A percentile compares a stretch with the other conserved stretches of the same genome.
phyloP scores from a whole-genome alignment of 768 basidiomycete genomes.

The Asterophora lycoperdoides region DNA sequence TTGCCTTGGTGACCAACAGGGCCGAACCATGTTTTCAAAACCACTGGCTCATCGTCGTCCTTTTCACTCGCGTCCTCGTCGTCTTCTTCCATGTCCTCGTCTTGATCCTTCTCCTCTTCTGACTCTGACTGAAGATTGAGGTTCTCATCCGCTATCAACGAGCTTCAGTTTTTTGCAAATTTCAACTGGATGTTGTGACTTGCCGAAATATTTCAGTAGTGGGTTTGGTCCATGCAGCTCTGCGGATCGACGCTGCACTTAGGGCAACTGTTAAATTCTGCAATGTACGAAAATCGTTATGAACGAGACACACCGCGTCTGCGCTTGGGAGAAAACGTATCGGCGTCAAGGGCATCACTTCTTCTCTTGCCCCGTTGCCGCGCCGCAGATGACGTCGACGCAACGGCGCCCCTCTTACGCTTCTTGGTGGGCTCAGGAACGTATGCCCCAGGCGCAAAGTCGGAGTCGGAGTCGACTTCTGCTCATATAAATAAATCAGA shows the following conservation, averaged over 20 bases:
- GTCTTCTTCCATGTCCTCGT: slow-evolving; percentile 17
- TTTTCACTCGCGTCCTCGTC: slow-evolving; percentile 21
- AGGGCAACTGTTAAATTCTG: not conserved
- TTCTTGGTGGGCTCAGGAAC: slow-evolving; percentile 28
- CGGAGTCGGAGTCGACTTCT: slow-evolving; percentile 48
- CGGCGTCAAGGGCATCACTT: slow-evolving; percentile 1
- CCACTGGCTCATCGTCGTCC: slow-evolving; percentile 18
- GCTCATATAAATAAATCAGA: not conserved
- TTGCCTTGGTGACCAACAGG: slow-evolving; percentile 12
- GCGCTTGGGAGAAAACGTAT: not conserved
- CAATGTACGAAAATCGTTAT: not conserved
- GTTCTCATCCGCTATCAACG: slow-evolving; percentile 28
- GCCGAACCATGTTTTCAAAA: slow-evolving; percentile 21
- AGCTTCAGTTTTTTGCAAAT: not conserved
- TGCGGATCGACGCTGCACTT: slow-evolving; percentile 3
- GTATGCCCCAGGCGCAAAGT: slow-evolving; percentile 42
- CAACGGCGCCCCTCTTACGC: slow-evolving; percentile 18
- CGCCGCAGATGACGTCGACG: slow-evolving; percentile 3
- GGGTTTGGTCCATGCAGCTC: slow-evolving; percentile 33
- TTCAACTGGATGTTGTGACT: slow-evolving; percentile 8
- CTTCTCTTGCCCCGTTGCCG: slow-evolving; percentile 19
- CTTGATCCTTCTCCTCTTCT: slow-evolving; percentile 34
- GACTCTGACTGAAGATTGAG: slow-evolving; percentile 51
- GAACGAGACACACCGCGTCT: slow-evolving; percentile 1
- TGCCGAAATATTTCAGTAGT: slow-evolving; percentile 48